A percentile compares a stretch with the other conserved stretches of the same genome.
Evolutionary conservation across 208 protist species (phyloP).

Genomic region (Perkinsela sp.): DNA sequence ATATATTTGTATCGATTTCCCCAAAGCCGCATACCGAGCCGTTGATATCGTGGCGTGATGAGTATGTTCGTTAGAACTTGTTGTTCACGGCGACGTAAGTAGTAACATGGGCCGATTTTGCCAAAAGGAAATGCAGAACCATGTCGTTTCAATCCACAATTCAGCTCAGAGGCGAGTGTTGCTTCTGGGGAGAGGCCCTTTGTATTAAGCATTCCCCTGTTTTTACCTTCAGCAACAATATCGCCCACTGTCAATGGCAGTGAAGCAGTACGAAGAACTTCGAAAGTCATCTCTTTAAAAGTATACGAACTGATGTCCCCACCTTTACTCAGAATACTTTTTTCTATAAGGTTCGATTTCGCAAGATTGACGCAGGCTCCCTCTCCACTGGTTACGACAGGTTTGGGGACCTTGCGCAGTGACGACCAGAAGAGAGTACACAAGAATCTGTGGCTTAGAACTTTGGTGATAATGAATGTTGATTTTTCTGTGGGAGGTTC

Average conservation of each 20-base stretch:
- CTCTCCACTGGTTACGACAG: not conserved
- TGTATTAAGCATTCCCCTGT: not conserved
- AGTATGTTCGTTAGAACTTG: not conserved
- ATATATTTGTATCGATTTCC: not conserved
- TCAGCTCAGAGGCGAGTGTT: not conserved
- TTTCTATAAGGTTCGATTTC: not conserved
- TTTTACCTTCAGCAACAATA: not conserved
- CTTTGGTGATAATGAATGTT: too few relatives aligned
- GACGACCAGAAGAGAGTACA: not conserved
- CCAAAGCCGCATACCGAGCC: not conserved
- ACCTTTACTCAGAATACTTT: not conserved
- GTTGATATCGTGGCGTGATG: not conserved
- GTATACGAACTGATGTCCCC: not conserved
- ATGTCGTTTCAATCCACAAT: not conserved
- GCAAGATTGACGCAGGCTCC: not conserved
- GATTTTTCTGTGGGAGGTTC: too few relatives aligned
- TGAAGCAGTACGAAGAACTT: not conserved
- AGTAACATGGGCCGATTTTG: not conserved
- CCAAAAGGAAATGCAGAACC: not conserved
- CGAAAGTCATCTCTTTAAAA: not conserved
- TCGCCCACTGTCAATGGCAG: not conserved
- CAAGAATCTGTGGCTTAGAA: not conserved
- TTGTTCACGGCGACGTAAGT: not conserved
- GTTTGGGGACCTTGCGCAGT: not conserved
- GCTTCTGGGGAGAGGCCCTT: not conserved